Conservation (phyloP, 75 land plant species). For the Sequoiadendron giganteum region DNA sequence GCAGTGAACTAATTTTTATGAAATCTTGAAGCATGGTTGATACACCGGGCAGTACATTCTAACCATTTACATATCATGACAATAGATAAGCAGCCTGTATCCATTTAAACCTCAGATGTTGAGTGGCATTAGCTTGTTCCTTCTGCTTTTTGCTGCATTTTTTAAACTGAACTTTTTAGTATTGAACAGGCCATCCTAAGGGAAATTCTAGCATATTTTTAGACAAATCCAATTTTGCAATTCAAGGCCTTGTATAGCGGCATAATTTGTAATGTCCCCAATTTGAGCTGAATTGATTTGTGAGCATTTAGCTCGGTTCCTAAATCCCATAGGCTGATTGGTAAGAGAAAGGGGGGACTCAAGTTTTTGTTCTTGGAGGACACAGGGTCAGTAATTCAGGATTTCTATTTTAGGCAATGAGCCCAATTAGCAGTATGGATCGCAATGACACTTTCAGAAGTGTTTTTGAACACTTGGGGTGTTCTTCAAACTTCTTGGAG, state of each 20-base stretch:
- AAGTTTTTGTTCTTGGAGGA: no score
- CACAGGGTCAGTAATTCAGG: no score
- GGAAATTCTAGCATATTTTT: neutral
- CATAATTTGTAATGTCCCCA: neutral
- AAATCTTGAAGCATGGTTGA: neutral
- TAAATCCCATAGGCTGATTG: no score
- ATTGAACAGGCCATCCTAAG: neutral
- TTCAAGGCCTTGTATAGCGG: neutral
- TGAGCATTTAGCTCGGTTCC: no score
- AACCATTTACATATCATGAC: neutral
- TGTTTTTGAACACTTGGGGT: no score
- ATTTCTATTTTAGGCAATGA: no score
- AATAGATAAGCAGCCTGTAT: neutral
- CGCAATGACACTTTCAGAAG: no score
- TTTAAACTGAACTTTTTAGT: neutral
- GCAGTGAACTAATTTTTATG: neutral
- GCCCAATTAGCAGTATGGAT: no score
- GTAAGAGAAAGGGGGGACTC: no score
- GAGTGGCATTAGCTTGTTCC: neutral
- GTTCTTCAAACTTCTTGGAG: no score
- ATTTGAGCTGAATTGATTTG: no score
- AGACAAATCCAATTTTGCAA: neutral
- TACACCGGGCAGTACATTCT: neutral
- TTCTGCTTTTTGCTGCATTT: neutral
- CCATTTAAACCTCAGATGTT: neutral